Conservation (phyloP, 495 filamentous ascomycete genomes). For the Staphylotrichum tortipilum region DNA sequence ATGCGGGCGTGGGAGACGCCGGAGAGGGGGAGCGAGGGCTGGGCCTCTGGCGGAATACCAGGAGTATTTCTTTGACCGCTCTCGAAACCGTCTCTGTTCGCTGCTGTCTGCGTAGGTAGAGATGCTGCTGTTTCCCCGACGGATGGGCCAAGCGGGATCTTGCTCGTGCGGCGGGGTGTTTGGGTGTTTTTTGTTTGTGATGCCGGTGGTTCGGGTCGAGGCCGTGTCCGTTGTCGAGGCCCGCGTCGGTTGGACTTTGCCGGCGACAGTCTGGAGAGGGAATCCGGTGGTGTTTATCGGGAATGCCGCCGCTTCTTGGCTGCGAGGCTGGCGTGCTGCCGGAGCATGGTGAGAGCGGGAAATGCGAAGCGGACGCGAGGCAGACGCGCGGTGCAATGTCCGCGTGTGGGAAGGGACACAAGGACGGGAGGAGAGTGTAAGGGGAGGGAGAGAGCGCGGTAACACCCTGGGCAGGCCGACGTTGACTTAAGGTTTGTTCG, state of each 20-base stretch:
- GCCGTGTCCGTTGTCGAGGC: too few species aligned
- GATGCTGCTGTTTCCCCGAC: not conserved
- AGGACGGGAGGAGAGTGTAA: not conserved
- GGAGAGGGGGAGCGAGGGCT: not conserved
- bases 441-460: too few species aligned
- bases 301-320: too few species aligned
- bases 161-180: too few species aligned
- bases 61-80: not conserved
- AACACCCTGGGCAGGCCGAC: not conserved
- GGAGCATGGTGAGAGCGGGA: too few species aligned
- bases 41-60: not conserved
- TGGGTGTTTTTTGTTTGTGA: not conserved
- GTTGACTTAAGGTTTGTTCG: slow-evolving; percentile 8
- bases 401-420: not conserved
- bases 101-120: not conserved
- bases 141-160: too few species aligned
- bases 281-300: too few species aligned
- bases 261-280: too few species aligned
- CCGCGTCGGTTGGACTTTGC: too few species aligned
- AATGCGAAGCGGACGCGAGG: too few species aligned
- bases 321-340: too few species aligned
- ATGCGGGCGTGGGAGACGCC: not conserved
- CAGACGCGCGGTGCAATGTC: not conserved
- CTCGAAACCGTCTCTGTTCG: not conserved
- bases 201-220: too few species aligned